Evolutionary conservation across 75 land plant genomes (phyloP), one percentile per base, ranked within the genome.

Genomic region (Selaginella tamariscina): DNA sequence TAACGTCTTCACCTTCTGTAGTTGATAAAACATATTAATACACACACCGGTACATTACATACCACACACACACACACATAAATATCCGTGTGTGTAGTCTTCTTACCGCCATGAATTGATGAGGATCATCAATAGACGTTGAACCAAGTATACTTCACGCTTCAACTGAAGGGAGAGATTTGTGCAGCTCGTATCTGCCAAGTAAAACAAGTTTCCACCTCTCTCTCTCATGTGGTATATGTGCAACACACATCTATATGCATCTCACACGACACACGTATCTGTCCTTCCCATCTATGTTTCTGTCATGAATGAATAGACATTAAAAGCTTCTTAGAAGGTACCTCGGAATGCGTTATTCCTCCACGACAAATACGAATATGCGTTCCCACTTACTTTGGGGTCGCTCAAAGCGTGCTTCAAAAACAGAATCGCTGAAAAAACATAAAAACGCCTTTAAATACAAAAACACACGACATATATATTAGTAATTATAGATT

Each of bases 341-440:
- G 49, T 73, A 93, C 98, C 91, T 94, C 98, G 44, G 98, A 94
- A 22, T 90, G 84, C 44, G 98, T 94, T 15, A 86, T 96, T 32
- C 98, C 98, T 27, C 98, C 64, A 85, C 79, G 21, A 94, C 77
- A 55, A 94, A 94, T 13, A 94, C 79, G 73, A 89, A 87, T 62
- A 94, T 87, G 2, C 98, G 87, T 83, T 82, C 39, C 91, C 98
- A 82, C 73, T 86, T 73, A 80, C 74, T 70, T 75, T 86, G 54
- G 81, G 75, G 59, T 92, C 90, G 77, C 83, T 92, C 13, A 77
- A 72, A 27, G 87, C 88, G 71, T 81, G 82, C 71, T 80, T 86
- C 72, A 79, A 70, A n/a, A 66, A 83, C 57, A 1, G 89, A 88
- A 74, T 92, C 97, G 75, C 94, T 88, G 69, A 44, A 55, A 74